A percentile compares a stretch with the other conserved stretches of the same genome.
These are phyloP conservation scores for Knufia fluminis DNA, from an alignment of 2,329 filamentous ascomycete species.

Conservation along the genomic window DNA sequence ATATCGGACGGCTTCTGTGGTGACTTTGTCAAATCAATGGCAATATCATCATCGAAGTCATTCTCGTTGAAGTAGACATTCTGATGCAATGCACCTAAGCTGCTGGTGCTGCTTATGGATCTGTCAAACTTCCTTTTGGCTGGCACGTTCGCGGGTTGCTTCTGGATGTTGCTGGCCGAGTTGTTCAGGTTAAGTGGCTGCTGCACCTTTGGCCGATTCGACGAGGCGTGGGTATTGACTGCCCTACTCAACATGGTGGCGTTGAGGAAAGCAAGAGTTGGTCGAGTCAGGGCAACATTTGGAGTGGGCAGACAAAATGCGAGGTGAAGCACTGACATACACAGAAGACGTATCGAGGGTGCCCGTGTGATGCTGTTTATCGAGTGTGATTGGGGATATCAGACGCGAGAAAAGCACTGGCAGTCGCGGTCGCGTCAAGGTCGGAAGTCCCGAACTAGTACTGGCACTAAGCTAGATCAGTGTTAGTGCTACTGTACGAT, in stretches of 20 bases:
- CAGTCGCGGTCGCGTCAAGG: no score
- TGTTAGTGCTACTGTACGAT: no score
- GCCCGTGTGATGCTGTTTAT: not conserved
- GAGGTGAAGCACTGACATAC: constrained; percentile 7
- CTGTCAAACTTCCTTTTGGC: constrained; percentile 22
- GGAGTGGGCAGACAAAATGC: constrained; percentile 12
- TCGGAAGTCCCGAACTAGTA: no score
- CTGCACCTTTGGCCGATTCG: constrained; percentile 13
- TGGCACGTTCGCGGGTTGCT: not conserved
- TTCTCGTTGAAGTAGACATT: constrained; percentile 62
- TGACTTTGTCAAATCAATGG: constrained; percentile 60
- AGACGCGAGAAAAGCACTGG: no score
- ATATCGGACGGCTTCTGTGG: constrained; percentile 38
- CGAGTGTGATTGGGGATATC: no score
- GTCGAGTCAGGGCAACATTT: constrained; percentile 15
- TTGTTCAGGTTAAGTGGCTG: constrained; percentile 14
- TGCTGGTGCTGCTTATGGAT: constrained; percentile 20
- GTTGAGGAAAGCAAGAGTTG: constrained; percentile 15
- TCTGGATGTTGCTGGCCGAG: constrained; percentile 13
- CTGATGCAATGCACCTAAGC: constrained; percentile 35
- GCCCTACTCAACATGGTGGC: constrained; percentile 18
- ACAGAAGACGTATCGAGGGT: no score
- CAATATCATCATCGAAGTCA: constrained; percentile 77
- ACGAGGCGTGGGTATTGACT: constrained; percentile 15
- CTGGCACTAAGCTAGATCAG: no score